phyloP scores from a whole-genome alignment of 2,329 filamentous ascomycete species.

The Microdochium bolleyi region DNA sequence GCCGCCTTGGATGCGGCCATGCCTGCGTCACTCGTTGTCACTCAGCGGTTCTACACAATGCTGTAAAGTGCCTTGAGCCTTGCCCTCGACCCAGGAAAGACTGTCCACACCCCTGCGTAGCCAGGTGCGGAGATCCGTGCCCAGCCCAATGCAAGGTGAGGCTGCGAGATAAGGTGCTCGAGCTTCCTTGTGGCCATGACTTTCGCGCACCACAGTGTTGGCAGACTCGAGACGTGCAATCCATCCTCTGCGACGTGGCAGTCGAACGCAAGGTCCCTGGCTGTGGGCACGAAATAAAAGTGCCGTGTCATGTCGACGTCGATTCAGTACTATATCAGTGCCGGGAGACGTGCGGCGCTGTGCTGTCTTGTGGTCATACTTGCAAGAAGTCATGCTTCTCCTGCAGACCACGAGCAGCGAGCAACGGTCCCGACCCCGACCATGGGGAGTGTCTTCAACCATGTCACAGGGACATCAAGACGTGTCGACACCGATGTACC shows the following conservation, averaged over 20 bases:
- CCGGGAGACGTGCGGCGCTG: conserved; percentile 30
- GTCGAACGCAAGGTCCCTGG: conserved; percentile 40
- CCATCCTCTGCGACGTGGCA: conserved; percentile 36
- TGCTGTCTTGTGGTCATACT: conserved; percentile 48
- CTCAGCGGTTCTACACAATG: conserved; percentile 35
- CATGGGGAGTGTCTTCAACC: conserved; percentile 39
- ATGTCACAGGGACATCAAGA: conserved; percentile 42
- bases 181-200: conserved; percentile 34
- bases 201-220: conserved; percentile 23
- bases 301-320: conserved; percentile 43
- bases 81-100: conserved; percentile 31
- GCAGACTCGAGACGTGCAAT: conserved; percentile 31
- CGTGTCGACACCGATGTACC: conserved; percentile 49
- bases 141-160: conserved; percentile 23
- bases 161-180: conserved; percentile 18
- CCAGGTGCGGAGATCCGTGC: conserved; percentile 34
- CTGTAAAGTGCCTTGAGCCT: conserved; percentile 33
- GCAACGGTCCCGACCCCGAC: conserved; percentile 16
- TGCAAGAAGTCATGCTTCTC: conserved; percentile 40
- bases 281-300: conserved; percentile 44
- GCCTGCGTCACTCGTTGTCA: conserved; percentile 37
- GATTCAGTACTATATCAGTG: conserved; percentile 34
- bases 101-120: conserved; percentile 36
- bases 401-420: conserved; percentile 33
- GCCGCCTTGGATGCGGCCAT: conserved; percentile 40